Evolutionary conservation across 805 yeast species (phyloP), one percentile per base, ranked within the genome.

Genomic region (Ogataea philodendri): DNA sequence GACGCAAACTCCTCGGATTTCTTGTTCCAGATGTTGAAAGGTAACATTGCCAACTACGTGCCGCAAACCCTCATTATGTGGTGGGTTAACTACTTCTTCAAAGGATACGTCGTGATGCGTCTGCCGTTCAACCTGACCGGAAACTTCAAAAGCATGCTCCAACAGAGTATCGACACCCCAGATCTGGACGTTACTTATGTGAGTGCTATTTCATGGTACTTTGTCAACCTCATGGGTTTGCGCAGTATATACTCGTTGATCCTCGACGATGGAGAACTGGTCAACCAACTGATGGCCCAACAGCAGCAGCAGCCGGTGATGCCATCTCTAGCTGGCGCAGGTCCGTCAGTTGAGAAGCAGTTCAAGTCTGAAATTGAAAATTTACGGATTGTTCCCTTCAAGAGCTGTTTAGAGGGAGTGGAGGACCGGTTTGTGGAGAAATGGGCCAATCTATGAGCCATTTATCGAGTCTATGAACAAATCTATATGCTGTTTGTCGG

Each of bases 61-160:
- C 97, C 97, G 2, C 97, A 93, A 63, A 86, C 96, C 0, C 59
- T 89, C 24, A 83, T 89, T 46, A 89, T 93, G 96, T 87, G 88
- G 54, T 93, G 97, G 96, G 90, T 90, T 42, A 86, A 85, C 54
- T 84, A 79, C 52, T 89, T 90, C 64, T 93, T 87, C 60, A 86
- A 90, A 9, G 97, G 97, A 0, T 87, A 88, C 45, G 80, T 89
- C 10, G 75, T 87, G 31, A 84, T 84, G 84, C 78, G 78, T 55
- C 67, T 93, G 35, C 98, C 98, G 11, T 93, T 93, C 65, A 95
- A 96, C 3, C 65, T 93, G 38, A 93, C 97, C 0, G 70, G 79
- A 20, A 79, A 89, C 41, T 93, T 93, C 68, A 93, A 93, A 60
- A 76, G 84, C 41, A 89, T 93, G 95, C 63, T 93, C 26, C 98